Conservation (phyloP, 768 basidiomycete species). For the Suillus tomentosus region DNA sequence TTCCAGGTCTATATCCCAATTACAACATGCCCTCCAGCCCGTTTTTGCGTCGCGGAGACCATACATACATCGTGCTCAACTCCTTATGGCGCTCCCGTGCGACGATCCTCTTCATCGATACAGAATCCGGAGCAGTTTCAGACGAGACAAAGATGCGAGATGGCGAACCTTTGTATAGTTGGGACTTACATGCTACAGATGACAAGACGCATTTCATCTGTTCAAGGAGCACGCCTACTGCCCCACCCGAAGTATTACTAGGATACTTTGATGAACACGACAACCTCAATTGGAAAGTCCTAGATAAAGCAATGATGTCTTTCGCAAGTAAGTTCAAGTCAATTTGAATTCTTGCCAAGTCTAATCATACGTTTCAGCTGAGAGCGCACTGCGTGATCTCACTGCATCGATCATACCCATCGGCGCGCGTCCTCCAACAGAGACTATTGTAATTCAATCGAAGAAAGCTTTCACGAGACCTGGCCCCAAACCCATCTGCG, state of each 20-base stretch:
- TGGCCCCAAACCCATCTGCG: slow-evolving; percentile 41
- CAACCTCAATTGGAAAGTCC: slow-evolving; percentile 37
- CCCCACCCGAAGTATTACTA: slow-evolving; percentile 52
- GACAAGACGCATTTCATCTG: slow-evolving; percentile 45
- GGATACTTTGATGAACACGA: slow-evolving; percentile 37
- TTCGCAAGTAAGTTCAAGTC: slow-evolving; percentile 38
- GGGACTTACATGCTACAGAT: slow-evolving; percentile 56
- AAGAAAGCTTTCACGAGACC: slow-evolving; percentile 18
- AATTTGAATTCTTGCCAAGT: neutral
- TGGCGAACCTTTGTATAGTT: slow-evolving; percentile 42
- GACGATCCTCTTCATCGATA: slow-evolving; percentile 50
- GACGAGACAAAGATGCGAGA: slow-evolving; percentile 29
- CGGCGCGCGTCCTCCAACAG: slow-evolving; percentile 49
- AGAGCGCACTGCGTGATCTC: slow-evolving; percentile 42
- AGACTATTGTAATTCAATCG: slow-evolving; percentile 52
- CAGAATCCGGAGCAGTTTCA: slow-evolving; percentile 40
- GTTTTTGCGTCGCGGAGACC: slow-evolving; percentile 33
- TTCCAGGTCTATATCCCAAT: slow-evolving; percentile 66
- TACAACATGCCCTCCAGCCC: slow-evolving; percentile 46
- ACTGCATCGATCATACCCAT: slow-evolving; percentile 48
- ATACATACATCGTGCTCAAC: slow-evolving; percentile 41
- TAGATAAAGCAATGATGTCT: slow-evolving; percentile 46
- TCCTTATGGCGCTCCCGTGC: slow-evolving; percentile 58
- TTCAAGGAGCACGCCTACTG: slow-evolving; percentile 48
- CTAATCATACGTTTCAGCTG: slow-evolving; percentile 35